Percentiles rank a stretch among this genome's conserved stretches.
These are phyloP conservation scores for Calonectria leucothoes DNA, from an alignment of 2,329 filamentous ascomycete genomes.

Conservation along the genomic window DNA sequence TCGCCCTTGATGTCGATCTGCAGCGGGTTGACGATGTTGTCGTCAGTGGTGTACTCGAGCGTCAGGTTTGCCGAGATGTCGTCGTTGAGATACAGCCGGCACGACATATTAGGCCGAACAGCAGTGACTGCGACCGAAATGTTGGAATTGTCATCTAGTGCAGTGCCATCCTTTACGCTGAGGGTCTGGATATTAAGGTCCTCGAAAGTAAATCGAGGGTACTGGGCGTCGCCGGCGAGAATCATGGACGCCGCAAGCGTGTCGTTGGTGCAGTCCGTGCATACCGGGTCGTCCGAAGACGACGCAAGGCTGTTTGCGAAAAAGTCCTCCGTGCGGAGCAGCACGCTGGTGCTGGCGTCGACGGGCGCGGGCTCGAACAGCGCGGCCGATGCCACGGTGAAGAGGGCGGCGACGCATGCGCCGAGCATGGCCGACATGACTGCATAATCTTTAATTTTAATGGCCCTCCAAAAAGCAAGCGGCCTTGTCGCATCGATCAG, in stretches of 20 bases:
- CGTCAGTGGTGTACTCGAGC: slow-evolving; percentile 26
- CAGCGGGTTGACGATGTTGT: slow-evolving; percentile 33
- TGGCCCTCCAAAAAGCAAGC: slow-evolving; percentile 41
- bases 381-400: slow-evolving; percentile 46
- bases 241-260: slow-evolving; percentile 49
- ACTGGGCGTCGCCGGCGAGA: slow-evolving; percentile 48
- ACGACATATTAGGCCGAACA: slow-evolving; percentile 45
- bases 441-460: slow-evolving; percentile 40
- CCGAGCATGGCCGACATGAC: slow-evolving; percentile 43
- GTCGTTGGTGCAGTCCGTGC: slow-evolving; percentile 42
- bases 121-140: slow-evolving; percentile 45
- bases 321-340: slow-evolving; percentile 43
- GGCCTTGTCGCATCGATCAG: slow-evolving; percentile 46
- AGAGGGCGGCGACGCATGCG: slow-evolving; percentile 42
- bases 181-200: slow-evolving; percentile 43
- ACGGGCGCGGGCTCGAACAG: slow-evolving; percentile 47
- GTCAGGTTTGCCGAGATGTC: slow-evolving; percentile 42
- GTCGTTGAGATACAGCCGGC: slow-evolving; percentile 31
- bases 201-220: slow-evolving; percentile 51
- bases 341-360: slow-evolving; percentile 34
- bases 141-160: slow-evolving; percentile 14
- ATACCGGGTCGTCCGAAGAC: slow-evolving; percentile 34
- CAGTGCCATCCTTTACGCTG: slow-evolving; percentile 26
- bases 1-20: slow-evolving; percentile 38
- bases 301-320: slow-evolving; percentile 44